Base-by-base conservation (phyloP, 2,329 filamentous ascomycete genomes). In the Arthrobotrys iridis region DNA sequence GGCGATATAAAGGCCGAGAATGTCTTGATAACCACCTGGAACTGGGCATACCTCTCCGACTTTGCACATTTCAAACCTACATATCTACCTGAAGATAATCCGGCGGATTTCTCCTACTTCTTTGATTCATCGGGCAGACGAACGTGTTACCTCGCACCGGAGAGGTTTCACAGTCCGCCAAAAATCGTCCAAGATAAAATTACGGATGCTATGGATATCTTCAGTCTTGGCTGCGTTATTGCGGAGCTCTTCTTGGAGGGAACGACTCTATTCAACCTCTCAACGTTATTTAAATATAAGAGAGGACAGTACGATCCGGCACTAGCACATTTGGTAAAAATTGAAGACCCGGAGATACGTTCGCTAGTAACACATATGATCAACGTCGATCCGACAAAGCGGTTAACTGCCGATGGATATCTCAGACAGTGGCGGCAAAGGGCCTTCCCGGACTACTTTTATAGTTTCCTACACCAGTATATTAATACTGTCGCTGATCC, bases 1-100 rank as follows among this genome's bases (percentile, higher is more conserved):
- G 96, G 95, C 70, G 96, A 99, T 81, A 98, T 99, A 84, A 99
- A 99, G 85, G 95, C 94, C 0, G 94, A 99, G 82, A 99, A 99
- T 80, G 89, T 96, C 35, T 85, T 99, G 52, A 94, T 99, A 58
- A 99, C 95, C 0, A 98, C 95, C 4, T 99, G 95, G 95, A 97
- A 98, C 83, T 99, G 96, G 95, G 86, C 99, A 1, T 99, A 98
- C 81, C 86, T 99, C 37, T 90, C 93, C n/a, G 95, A 99, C 82
- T 99, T 98, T 82, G 93, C 94, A 0, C 90, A 92, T 0, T 98
- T 96, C 84, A 99, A 99, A 81, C 95, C 93, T 8, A 92, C 93
- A 3, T 92, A 93, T 82, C 85, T 99, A 1, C 95, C 95, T 1
- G 94, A 97, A 82, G 93, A 99, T 80, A 98, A 99, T 80, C 95